Percentiles rank a stretch among this genome's conserved stretches.
Conservation (phyloP, 371 early-diverging fungal genomes). For the Parasitella parasitica region DNA sequence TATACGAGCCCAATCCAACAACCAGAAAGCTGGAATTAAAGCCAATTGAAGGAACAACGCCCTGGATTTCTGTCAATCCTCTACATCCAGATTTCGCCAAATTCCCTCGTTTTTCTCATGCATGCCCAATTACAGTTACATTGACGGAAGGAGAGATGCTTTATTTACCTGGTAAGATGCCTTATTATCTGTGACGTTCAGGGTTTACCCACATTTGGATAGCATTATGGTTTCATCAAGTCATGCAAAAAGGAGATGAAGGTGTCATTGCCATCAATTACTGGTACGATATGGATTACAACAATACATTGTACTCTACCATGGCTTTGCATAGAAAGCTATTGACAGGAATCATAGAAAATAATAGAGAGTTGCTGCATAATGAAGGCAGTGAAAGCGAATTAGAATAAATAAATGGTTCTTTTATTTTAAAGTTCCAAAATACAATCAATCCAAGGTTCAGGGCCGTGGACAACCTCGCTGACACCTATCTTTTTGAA, state of each 20-base stretch:
- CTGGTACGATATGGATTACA: slow-evolving; percentile 79
- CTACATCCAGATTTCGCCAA: slow-evolving; percentile 40
- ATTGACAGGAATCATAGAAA: slow-evolving; percentile 22
- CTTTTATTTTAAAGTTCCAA: slow-evolving; percentile 26
- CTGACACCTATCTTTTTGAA: slow-evolving; percentile 59
- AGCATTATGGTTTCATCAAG: slow-evolving; percentile 81
- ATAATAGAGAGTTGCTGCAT: slow-evolving; percentile 8
- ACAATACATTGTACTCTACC: slow-evolving; percentile 35
- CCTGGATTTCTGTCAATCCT: slow-evolving; percentile 72
- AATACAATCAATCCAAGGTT: slow-evolving; percentile 54
- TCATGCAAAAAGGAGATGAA: slow-evolving; percentile 60
- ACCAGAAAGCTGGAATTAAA: slow-evolving; percentile 33
- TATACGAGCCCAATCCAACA: slow-evolving; percentile 35
- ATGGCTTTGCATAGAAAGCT: slow-evolving; percentile 36
- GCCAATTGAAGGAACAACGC: slow-evolving; percentile 47
- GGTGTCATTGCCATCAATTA: slow-evolving; percentile 81
- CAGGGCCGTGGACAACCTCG: slow-evolving; percentile 65
- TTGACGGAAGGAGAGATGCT: slow-evolving; percentile 71
- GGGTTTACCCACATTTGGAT: not conserved
- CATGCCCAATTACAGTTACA: slow-evolving; percentile 56
- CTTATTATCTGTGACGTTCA: not conserved
- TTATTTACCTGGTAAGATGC: slow-evolving; percentile 60
- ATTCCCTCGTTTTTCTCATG: slow-evolving; percentile 56
- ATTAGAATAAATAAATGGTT: not conserved
- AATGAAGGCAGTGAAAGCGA: slow-evolving; percentile 13